phyloP scores from a whole-genome alignment of 176 grass and related monocot species.

The Musa itinerans region DNA sequence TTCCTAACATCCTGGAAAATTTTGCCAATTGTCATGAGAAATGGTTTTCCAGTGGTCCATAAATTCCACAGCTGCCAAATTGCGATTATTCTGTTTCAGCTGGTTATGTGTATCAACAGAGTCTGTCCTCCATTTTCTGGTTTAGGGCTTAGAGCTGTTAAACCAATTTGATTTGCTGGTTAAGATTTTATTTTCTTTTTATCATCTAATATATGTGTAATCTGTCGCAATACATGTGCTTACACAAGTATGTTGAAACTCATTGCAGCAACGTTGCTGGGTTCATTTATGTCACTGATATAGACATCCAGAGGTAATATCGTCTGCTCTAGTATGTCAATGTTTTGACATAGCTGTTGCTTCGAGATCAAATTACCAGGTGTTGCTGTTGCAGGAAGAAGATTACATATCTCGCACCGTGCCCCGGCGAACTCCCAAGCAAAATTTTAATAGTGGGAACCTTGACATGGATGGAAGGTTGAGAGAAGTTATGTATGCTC shows the following conservation, averaged over 20 bases:
- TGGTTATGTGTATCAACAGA: too few species aligned
- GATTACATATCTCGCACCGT: conserved; percentile 73
- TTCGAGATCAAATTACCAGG: neutral
- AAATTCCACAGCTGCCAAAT: neutral
- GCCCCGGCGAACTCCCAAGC: conserved; percentile 72
- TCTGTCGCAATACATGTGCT: conserved; percentile 6
- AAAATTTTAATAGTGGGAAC: conserved; percentile 74
- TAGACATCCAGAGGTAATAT: conserved; percentile 80
- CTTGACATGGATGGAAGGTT: conserved; percentile 78
- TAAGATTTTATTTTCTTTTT: too few species aligned
- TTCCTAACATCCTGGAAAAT: neutral
- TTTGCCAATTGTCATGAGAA: neutral
- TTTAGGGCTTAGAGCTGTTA: too few species aligned
- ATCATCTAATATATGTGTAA: too few species aligned
- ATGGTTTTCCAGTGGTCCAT: neutral
- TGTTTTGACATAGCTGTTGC: neutral
- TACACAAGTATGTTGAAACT: conserved; percentile 4
- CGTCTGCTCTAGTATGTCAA: neutral
- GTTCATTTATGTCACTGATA: conserved; percentile 82
- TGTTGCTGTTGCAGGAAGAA: conserved; percentile 56
- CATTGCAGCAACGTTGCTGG: conserved; percentile 72
- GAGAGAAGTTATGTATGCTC: conserved; percentile 1
- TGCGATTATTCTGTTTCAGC: neutral
- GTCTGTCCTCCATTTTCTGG: too few species aligned
- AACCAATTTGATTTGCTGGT: too few species aligned